Percentiles rank a stretch among this genome's conserved stretches.
Evolutionary conservation across 2,329 filamentous ascomycete genomes (phyloP).

Genomic region (Ophiostoma perfectum): DNA sequence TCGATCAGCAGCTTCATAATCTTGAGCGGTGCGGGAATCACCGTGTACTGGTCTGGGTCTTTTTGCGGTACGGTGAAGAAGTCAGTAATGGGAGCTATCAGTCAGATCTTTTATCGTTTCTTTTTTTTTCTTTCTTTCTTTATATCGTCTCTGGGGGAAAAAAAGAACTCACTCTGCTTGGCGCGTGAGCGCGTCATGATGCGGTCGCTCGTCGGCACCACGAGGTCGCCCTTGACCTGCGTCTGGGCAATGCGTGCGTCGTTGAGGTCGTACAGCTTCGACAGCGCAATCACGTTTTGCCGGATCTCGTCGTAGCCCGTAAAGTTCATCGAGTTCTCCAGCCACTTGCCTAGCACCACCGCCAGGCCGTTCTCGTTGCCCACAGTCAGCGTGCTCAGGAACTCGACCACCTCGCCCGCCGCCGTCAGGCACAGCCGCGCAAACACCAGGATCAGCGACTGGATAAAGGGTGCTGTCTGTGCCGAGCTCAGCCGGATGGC

Average conservation of each 20-base stretch:
- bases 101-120: slow-evolving; percentile 1
- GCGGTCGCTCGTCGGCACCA: slow-evolving; percentile 69
- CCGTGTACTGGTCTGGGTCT: slow-evolving; percentile 86
- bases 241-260: slow-evolving; percentile 74
- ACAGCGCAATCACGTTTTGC: slow-evolving; percentile 91
- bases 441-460: slow-evolving; percentile 92
- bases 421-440: slow-evolving; percentile 81
- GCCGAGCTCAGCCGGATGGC: slow-evolving; percentile 78
- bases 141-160: background rate
- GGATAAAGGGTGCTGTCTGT: slow-evolving; percentile 82
- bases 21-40: slow-evolving; percentile 82
- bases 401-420: slow-evolving; percentile 84
- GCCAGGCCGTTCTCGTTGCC: slow-evolving; percentile 75
- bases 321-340: slow-evolving; percentile 95
- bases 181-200: slow-evolving; percentile 94
- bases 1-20: slow-evolving; percentile 94
- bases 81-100: slow-evolving; percentile 25
- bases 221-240: slow-evolving; percentile 84
- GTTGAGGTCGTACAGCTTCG: slow-evolving; percentile 82
- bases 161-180: slow-evolving; percentile 60
- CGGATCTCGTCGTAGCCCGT: slow-evolving; percentile 97
- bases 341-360: slow-evolving; percentile 88
- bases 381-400: slow-evolving; percentile 79
- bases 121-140: background rate
- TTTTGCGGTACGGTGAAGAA: slow-evolving; percentile 30